Conservation (phyloP, 306 rosid genomes). For the Datisca glomerata region DNA sequence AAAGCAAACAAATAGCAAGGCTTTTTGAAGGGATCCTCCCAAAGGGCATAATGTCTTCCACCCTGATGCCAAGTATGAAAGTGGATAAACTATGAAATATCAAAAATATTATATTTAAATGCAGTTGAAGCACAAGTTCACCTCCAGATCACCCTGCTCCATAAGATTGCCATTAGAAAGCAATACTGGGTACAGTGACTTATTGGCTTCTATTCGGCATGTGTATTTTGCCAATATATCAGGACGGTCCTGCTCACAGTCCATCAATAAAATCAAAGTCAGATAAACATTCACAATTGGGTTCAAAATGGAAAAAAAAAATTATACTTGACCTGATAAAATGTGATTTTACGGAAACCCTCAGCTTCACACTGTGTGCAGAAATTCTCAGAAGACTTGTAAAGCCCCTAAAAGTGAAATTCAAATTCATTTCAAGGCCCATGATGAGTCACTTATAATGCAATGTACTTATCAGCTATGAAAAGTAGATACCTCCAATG, state of each 20-base stretch:
- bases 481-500: conserved; percentile 89
- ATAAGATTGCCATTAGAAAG: conserved; percentile 90
- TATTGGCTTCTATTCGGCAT: conserved; percentile 74
- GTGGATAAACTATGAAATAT: neutral
- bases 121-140: conserved; percentile 20
- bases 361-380: conserved; percentile 99
- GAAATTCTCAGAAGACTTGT: conserved; percentile 88
- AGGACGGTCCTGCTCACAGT: conserved; percentile 76
- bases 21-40: conserved; percentile 99
- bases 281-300: conserved; percentile 3
- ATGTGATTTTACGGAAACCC: conserved; percentile 94
- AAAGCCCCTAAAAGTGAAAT: conserved; percentile 66
- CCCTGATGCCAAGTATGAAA: conserved; percentile 34
- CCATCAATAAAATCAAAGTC: conserved; percentile 18
- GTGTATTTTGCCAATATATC: conserved; percentile 96
- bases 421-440: conserved; percentile 13
- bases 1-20: conserved; percentile 98
- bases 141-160: conserved; percentile 84
- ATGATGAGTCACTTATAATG: conserved; percentile 1
- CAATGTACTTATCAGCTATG: conserved; percentile 5
- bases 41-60: conserved; percentile 78
- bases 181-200: conserved; percentile 77
- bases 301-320: neutral
- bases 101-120: neutral
- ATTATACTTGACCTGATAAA: conserved; percentile 45